Evolutionary conservation across 345 rosid genomes (phyloP).

Genomic region (Mangifera indica): DNA sequence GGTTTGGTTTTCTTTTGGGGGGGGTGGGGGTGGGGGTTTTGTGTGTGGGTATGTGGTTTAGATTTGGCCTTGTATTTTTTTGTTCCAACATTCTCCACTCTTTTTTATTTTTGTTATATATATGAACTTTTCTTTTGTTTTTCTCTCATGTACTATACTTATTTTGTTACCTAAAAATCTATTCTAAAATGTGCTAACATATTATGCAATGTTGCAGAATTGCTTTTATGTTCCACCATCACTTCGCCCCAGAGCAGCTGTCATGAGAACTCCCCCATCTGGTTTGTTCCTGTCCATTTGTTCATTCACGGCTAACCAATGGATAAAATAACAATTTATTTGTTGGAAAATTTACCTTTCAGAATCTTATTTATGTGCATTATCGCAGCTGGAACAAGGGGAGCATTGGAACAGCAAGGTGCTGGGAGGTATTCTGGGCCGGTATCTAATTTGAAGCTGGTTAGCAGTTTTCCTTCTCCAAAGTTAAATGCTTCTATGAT

Average conservation of each 20-base stretch:
- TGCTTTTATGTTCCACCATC: constrained; percentile 90
- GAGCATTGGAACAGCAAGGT: constrained; percentile 46
- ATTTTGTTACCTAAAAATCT: neutral
- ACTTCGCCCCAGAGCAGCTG: constrained; percentile 56
- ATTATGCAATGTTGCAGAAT: constrained; percentile 44
- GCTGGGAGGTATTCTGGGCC: constrained; percentile 46
- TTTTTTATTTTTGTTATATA: no score
- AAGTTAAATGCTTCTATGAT: constrained; percentile 46
- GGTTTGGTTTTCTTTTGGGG: no score
- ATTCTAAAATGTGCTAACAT: neutral
- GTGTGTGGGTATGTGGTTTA: no score
- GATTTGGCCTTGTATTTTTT: neutral
- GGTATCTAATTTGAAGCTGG: constrained; percentile 44
- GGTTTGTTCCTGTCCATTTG: constrained; percentile 32
- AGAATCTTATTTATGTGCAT: neutral
- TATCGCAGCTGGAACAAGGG: constrained; percentile 53
- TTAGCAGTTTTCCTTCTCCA: constrained; percentile 39
- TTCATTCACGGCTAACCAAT: neutral
- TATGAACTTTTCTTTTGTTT: no score
- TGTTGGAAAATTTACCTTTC: neutral
- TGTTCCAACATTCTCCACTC: no score
- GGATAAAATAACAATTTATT: neutral
- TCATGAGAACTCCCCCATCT: constrained; percentile 67
- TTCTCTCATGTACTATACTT: neutral
- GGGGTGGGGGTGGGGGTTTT: no score